Base-by-base conservation (phyloP, 768 basidiomycete species). In the Mycena olivaceomarginata region DNA sequence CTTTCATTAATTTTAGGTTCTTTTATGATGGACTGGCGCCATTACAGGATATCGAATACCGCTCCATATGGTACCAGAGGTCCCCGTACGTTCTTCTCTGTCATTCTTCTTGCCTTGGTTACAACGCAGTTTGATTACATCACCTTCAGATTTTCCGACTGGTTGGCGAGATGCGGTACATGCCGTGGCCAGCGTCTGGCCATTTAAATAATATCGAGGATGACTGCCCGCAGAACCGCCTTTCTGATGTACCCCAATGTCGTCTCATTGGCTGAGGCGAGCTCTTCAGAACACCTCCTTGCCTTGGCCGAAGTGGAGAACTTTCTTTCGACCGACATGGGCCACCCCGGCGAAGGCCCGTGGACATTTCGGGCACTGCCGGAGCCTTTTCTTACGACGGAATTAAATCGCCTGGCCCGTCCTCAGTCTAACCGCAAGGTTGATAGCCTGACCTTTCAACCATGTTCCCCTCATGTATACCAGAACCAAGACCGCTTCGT, bases 261-360 rank as follows among this genome's bases (percentile, higher is more conserved):
- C 76, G 85, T 92, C 70, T 83, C 86, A 56, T 86, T 92, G 69
- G 82, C 87, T 62, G 84, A 87, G 11, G 90, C 91, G 18, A 88
- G 85, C 20, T 86, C 89, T 60, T 82, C 86, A 6, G 91, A 92
- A 68, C 85, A 90, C 75, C 86, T 88, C 41, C 87, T 86, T 57
- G 90, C 91, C 10, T 82, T 92, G 72, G 86, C 89, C 51, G 91
- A 92, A 80, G 91, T 92, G 67, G 89, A 87, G 78, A 82, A 91
- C 79, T 91, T 92, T 78, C 85, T 84, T 18, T 85, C 84, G 22
- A 92, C 91, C 8, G 90, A 92, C 82, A 88, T 92, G 80, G 91
- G 91, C 77, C 87, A 87, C 60, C 86, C 89, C 10, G 91, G 90
- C 43, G 85, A 83, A 68, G 88, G 88, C 45, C 87, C 88, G 46